phyloP scores from a whole-genome alignment of 148 eudicot genomes.

The Amaranthus hypochondriacus region DNA sequence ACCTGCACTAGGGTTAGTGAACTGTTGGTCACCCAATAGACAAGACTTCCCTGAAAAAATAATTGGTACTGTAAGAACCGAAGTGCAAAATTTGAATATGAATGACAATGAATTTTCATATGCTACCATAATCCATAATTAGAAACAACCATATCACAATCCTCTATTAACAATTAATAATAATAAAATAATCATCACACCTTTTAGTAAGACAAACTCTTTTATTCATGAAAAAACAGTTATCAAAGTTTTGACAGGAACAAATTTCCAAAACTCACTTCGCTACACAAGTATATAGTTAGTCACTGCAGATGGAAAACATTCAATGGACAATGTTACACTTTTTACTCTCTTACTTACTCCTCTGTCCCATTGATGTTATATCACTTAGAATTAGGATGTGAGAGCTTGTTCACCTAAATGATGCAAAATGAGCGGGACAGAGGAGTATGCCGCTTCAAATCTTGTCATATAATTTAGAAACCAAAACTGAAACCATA shows the following conservation, averaged over 20 bases:
- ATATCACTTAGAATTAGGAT: too few species aligned
- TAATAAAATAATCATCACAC: too few species aligned
- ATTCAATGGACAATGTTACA: neutral
- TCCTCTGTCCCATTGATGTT: too few species aligned
- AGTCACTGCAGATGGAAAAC: neutral
- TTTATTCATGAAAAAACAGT: too few species aligned
- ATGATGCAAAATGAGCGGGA: too few species aligned
- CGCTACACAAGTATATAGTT: neutral
- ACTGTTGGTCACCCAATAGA: constrained; percentile 72
- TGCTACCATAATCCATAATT: neutral
- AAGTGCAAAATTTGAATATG: neutral
- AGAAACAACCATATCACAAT: neutral
- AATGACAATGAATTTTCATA: neutral
- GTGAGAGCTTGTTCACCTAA: too few species aligned
- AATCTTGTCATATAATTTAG: neutral
- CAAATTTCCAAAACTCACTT: neutral
- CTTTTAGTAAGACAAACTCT: too few species aligned
- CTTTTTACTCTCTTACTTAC: neutral
- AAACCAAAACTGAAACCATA: neutral
- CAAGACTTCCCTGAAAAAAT: constrained; percentile 65
- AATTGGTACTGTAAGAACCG: constrained; percentile 4
- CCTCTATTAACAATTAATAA: neutral
- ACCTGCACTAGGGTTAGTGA: constrained; percentile 63
- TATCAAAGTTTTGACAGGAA: too few species aligned
- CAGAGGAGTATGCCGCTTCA: neutral